phyloP scores from a whole-genome alignment of 1,284 basidiomycete genomes.

The Puccinia coronata region DNA sequence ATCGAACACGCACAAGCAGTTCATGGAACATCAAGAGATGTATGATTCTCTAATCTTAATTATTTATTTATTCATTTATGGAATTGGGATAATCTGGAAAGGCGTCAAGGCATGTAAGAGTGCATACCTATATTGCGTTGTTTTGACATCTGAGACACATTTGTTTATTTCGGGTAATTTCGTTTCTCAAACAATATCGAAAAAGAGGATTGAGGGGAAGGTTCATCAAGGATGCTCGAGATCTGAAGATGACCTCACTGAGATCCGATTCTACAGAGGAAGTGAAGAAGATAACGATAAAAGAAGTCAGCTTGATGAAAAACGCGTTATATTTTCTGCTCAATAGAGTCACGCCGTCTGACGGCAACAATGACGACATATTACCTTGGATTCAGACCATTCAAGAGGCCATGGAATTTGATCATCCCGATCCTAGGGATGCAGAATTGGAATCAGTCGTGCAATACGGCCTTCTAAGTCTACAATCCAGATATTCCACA shows the following conservation, averaged over 20 bases:
- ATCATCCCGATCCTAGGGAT: not conserved
- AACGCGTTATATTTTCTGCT: not conserved
- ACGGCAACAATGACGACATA: not conserved
- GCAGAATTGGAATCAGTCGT: not conserved
- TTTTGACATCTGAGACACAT: too few species aligned
- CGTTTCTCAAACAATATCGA: not conserved
- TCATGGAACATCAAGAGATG: too few species aligned
- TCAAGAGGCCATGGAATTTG: not conserved
- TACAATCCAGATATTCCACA: not conserved
- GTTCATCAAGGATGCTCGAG: not conserved
- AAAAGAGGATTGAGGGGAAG: not conserved
- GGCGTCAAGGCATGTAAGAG: too few species aligned
- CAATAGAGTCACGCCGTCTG: not conserved
- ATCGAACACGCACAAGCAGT: too few species aligned
- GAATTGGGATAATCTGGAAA: too few species aligned
- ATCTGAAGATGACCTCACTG: not conserved
- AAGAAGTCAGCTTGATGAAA: not conserved
- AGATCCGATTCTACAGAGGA: not conserved
- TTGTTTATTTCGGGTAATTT: too few species aligned
- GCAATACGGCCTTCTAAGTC: conserved; percentile 4
- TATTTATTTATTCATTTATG: not conserved
- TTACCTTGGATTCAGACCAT: not conserved
- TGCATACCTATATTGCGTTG: too few species aligned
- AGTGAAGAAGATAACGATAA: not conserved
- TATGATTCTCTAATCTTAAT: not conserved